Evolutionary conservation across 1,284 basidiomycete genomes (phyloP), one percentile per base, ranked within the genome.

Genomic region (Phlebopus sp.): DNA sequence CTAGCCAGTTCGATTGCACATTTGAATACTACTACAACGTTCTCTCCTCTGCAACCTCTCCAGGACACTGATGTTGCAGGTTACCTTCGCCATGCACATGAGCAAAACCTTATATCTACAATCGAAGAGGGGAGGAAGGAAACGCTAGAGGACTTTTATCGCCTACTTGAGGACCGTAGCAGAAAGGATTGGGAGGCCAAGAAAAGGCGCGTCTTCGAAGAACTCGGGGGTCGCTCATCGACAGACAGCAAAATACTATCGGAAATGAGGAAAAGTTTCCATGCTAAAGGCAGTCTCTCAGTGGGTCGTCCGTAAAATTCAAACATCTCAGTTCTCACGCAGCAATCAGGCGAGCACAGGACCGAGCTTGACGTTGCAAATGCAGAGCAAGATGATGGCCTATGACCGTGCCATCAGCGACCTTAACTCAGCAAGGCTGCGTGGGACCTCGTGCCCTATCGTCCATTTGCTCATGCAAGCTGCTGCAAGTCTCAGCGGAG

Each of bases 331-430:
- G 19, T 30, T 34, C 10, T 49, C 23, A 17, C 41, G 35, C 10
- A 23, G n/a, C 18, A 19, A 31, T 32, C 53, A 81, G 77, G 66
- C 76, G 34, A 77, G 75, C 58, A 69, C 72, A 15, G 70, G 75
- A 3, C 79, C 83, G 1, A 78, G 75, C 50, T 70, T 84, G 18
- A 82, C 76, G 17, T 66, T 89, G 42, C 84, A 89, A 58, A 86
- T 92, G 79, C 94, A 96, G 69, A 86, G 80, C 65, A 92, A 92
- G 70, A 95, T 96, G 92, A 90, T 95, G 82, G 84, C 83, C n/a
- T 97, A 96, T 65, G 90, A 92, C 68, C 81, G 82, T 47, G 84
- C 90, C 27, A 74, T 96, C 36, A 70, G 78, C 14, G 81, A 88
- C 29, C 69, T 93, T 40, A 94, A 92, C 64, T 71, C 79, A 40